A percentile compares a stretch with the other conserved stretches of the same genome.
phyloP scores from a whole-genome alignment of 2,329 filamentous ascomycete genomes.

The Ramularia collo-cygni region DNA sequence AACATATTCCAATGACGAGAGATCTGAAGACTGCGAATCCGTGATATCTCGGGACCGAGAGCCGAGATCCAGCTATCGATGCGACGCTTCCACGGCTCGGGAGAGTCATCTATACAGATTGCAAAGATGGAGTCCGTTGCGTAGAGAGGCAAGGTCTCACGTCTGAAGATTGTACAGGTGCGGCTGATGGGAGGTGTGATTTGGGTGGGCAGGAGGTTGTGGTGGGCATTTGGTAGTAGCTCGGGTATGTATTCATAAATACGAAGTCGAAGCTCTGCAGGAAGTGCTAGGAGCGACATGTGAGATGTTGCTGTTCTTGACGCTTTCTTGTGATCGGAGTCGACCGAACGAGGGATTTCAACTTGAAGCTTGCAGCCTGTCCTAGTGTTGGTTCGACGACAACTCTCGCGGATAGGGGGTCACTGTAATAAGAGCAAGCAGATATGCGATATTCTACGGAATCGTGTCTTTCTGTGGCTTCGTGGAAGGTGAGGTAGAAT shows the following conservation, averaged over 20 bases:
- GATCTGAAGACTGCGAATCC: slow-evolving; percentile 18
- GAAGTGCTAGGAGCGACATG: slow-evolving; percentile 15
- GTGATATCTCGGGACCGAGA: slow-evolving; percentile 10
- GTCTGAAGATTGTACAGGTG: slow-evolving; percentile 12
- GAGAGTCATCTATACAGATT: slow-evolving; percentile 16
- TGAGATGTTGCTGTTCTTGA: background rate
- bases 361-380: background rate
- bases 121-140: slow-evolving; percentile 16
- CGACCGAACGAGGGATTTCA: background rate
- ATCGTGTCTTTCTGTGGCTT: too few relatives aligned
- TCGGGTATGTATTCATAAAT: slow-evolving; percentile 20
- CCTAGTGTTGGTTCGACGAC: background rate
- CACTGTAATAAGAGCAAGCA: too few relatives aligned
- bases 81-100: slow-evolving; percentile 5
- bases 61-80: slow-evolving; percentile 14
- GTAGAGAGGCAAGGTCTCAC: slow-evolving; percentile 22
- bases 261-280: slow-evolving; percentile 14
- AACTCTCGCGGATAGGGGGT: background rate
- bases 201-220: slow-evolving; percentile 12
- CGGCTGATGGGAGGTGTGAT: slow-evolving; percentile 21
- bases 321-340: background rate
- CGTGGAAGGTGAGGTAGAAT: too few relatives aligned
- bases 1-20: slow-evolving; percentile 20
- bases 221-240: slow-evolving; percentile 5
- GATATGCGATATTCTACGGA: too few relatives aligned